Conservation (phyloP, 768 basidiomycete species). For the Strobilomyces confusus region DNA sequence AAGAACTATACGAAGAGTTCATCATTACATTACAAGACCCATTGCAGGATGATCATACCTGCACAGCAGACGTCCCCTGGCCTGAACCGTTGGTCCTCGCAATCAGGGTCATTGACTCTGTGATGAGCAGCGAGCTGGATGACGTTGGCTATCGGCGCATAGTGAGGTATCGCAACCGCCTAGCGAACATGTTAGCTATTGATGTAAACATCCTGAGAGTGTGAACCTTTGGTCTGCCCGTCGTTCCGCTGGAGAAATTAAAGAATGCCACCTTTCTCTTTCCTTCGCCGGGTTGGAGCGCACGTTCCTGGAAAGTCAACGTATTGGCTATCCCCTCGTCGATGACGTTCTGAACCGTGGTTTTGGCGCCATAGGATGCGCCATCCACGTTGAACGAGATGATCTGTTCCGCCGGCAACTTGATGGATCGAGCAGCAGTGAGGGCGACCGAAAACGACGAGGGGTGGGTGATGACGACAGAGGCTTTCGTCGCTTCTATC, state of each 20-base stretch:
- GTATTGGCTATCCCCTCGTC: constrained; percentile 41
- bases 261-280: constrained; percentile 68
- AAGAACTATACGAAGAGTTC: constrained; percentile 37
- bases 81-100: constrained; percentile 49
- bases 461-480: constrained; percentile 48
- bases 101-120: constrained; percentile 41
- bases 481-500: constrained; percentile 43
- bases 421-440: constrained; percentile 39
- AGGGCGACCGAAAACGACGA: constrained; percentile 40
- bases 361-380: constrained; percentile 10
- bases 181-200: constrained; percentile 12
- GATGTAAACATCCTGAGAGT: neutral
- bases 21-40: neutral
- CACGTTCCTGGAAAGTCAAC: constrained; percentile 45
- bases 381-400: constrained; percentile 36
- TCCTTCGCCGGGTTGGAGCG: constrained; percentile 53
- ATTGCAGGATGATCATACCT: constrained; percentile 37
- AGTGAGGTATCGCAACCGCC: constrained; percentile 62
- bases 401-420: constrained; percentile 43
- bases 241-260: constrained; percentile 74
- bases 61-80: constrained; percentile 59
- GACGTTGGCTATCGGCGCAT: constrained; percentile 57
- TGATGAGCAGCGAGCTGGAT: constrained; percentile 55
- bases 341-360: constrained; percentile 46
- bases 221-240: constrained; percentile 67